Evolutionary conservation across 75 land plant species (phyloP).

Genomic region (Larix kaempferi): DNA sequence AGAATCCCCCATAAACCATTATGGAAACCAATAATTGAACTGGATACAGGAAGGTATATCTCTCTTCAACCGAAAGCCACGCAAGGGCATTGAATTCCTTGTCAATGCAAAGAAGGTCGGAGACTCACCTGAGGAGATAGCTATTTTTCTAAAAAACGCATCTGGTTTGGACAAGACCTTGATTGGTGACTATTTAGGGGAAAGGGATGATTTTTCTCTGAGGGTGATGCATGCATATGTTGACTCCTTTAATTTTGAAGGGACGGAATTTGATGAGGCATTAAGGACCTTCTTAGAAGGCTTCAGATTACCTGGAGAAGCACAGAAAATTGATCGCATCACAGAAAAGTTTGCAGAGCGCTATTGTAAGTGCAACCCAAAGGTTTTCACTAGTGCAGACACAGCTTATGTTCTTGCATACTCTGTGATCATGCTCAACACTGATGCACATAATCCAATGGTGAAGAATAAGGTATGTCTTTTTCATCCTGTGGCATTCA

Average conservation of each 20-base stretch:
- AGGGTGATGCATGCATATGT: slow-evolving; percentile 99
- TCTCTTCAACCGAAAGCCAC: slow-evolving; percentile 93
- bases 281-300: slow-evolving; percentile 82
- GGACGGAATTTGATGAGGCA: slow-evolving; percentile 95
- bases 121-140: slow-evolving; percentile 89
- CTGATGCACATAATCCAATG: slow-evolving; percentile 99
- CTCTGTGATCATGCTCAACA: slow-evolving; percentile 97
- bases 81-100: slow-evolving; percentile 94
- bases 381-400: slow-evolving; percentile 94
- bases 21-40: background rate
- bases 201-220: slow-evolving; percentile 85
- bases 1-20: background rate
- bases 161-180: slow-evolving; percentile 91
- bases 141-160: slow-evolving; percentile 74
- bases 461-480: slow-evolving; percentile 85
- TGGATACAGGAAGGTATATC: slow-evolving; percentile 92
- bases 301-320: slow-evolving; percentile 98
- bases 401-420: slow-evolving; percentile 99
- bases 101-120: slow-evolving; percentile 89
- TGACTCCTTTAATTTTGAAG: slow-evolving; percentile 94
- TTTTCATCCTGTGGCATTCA: background rate
- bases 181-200: slow-evolving; percentile 98
- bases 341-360: slow-evolving; percentile 99
- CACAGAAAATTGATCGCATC: slow-evolving; percentile 98
- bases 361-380: slow-evolving; percentile 96